These are phyloP conservation scores for Mycosphaerelloides madeirae DNA, from an alignment of 2,329 filamentous ascomycete species.

Conservation along the genomic window DNA sequence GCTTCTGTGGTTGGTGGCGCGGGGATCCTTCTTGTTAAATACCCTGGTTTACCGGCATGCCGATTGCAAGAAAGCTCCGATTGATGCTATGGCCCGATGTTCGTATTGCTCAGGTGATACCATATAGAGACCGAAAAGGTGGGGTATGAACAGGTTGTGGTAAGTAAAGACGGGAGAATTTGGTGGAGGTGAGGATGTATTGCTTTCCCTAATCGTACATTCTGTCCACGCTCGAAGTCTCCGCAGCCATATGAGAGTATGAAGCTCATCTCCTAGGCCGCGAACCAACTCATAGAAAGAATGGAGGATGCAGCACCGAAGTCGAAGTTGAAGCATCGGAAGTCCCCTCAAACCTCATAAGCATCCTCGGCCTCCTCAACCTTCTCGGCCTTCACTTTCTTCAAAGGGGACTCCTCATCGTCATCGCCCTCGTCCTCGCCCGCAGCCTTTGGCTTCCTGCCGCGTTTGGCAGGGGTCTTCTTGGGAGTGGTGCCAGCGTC, in stretches of 20 bases:
- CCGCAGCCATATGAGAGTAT: neutral
- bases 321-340: no score
- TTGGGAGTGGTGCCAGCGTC: slow-evolving; percentile 1
- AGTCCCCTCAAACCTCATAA: neutral
- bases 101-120: no score
- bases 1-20: no score
- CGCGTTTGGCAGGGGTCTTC: slow-evolving; percentile 1
- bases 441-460: slow-evolving; percentile 4
- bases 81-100: neutral
- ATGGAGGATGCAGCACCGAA: no score
- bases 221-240: neutral
- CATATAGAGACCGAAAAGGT: no score
- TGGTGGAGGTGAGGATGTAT: no score
- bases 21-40: no score
- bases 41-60: no score
- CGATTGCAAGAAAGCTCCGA: neutral
- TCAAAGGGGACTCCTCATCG: neutral
- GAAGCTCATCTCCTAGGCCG: no score
- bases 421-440: slow-evolving; percentile 1
- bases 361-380: slow-evolving; percentile 1
- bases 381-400: neutral
- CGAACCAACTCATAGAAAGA: no score
- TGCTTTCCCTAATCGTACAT: neutral
- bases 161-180: no score
- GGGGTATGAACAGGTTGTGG: no score